Percentiles rank a stretch among this genome's conserved stretches.
Evolutionary conservation across 495 filamentous ascomycete species (phyloP).

Genomic region (Penicillium paxilli): DNA sequence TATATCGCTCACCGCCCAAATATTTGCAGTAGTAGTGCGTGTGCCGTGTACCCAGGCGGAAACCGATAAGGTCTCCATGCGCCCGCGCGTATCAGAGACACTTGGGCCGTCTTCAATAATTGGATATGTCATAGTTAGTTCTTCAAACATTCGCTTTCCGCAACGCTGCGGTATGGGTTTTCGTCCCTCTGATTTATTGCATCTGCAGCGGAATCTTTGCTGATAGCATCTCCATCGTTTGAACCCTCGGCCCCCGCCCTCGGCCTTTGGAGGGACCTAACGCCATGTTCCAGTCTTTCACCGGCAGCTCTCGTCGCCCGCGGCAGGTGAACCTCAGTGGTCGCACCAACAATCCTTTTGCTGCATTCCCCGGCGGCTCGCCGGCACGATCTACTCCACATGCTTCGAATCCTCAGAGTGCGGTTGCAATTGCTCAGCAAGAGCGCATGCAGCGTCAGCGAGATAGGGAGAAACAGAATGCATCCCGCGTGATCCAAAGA

Average conservation of each 20-base stretch:
- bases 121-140: constrained; percentile 37
- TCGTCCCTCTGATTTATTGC: constrained; percentile 14
- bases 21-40: constrained; percentile 8
- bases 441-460: constrained; percentile 78
- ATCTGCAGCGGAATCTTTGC: constrained; percentile 11
- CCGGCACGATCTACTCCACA: constrained; percentile 37
- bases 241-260: neutral
- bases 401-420: constrained; percentile 64
- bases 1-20: no score
- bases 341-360: constrained; percentile 75
- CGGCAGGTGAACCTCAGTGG: constrained; percentile 95
- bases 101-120: neutral
- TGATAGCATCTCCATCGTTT: constrained; percentile 1
- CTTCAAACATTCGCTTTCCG: constrained; percentile 14
- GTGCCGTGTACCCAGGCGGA: constrained; percentile 15
- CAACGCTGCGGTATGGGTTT: constrained; percentile 29
- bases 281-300: constrained; percentile 87
- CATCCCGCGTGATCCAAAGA: constrained; percentile 72
- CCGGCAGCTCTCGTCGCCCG: constrained; percentile 77
- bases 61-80: constrained; percentile 24
- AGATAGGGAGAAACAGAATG: constrained; percentile 76
- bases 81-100: constrained; percentile 18
- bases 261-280: constrained; percentile 9
- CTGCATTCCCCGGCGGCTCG: constrained; percentile 42
- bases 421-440: constrained; percentile 81